Evolutionary conservation across 73 alveolate species (phyloP).

Genomic region (Diophrys appendiculata): DNA sequence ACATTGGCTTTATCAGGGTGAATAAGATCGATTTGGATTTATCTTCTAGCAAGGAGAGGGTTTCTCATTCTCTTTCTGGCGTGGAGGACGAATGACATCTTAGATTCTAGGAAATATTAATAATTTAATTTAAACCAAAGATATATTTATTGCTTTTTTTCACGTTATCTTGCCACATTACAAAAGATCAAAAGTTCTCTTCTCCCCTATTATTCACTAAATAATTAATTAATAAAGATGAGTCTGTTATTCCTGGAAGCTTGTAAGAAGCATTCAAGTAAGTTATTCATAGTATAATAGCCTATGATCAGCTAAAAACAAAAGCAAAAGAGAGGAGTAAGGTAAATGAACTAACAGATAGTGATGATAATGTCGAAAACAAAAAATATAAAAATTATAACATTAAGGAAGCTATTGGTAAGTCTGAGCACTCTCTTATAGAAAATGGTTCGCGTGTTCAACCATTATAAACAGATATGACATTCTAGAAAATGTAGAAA

Average conservation of each 20-base stretch:
- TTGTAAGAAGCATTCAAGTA: background rate
- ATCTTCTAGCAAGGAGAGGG: conserved; percentile 76
- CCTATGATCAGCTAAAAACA: background rate
- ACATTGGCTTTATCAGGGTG: conserved; percentile 86
- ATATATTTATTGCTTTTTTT: too few species aligned
- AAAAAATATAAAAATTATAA: too few species aligned
- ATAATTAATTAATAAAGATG: background rate
- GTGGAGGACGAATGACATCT: conserved; percentile 37
- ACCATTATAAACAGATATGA: background rate
- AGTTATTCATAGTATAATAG: background rate
- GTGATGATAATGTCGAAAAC: background rate
- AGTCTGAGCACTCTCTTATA: too few species aligned
- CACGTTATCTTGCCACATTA: too few species aligned
- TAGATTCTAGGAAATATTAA: too few species aligned
- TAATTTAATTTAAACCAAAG: too few species aligned
- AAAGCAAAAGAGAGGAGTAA: background rate
- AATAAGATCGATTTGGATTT: conserved; percentile 71
- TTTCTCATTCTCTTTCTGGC: conserved; percentile 77
- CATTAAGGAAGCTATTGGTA: background rate
- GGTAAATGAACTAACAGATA: background rate
- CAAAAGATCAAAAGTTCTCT: too few species aligned
- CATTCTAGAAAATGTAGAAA: background rate
- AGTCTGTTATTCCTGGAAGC: conserved; percentile 3
- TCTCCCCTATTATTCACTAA: too few species aligned
- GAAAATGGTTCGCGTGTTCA: too few species aligned